Conservation (phyloP, 331 rosid genomes). For the Acacia pycnantha region DNA sequence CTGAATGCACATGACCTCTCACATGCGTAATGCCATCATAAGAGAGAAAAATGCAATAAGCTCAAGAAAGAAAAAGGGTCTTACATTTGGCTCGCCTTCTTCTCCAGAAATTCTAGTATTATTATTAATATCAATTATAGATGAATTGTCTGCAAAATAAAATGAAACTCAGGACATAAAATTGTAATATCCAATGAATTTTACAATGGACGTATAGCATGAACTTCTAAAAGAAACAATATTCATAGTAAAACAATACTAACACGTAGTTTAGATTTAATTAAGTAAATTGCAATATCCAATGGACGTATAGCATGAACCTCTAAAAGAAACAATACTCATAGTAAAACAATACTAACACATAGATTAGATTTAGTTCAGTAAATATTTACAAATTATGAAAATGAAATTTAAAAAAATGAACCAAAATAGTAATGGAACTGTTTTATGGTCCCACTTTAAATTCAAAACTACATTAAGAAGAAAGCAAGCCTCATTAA, state of each 20-base stretch:
- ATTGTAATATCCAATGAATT: neutral
- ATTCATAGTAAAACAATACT: neutral
- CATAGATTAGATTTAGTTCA: neutral
- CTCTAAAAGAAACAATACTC: neutral
- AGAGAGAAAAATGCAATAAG: neutral
- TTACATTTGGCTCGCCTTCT: constrained; percentile 65
- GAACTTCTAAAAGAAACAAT: neutral
- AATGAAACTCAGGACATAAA: constrained; percentile 25
- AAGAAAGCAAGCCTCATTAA: neutral
- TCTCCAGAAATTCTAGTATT: constrained; percentile 29
- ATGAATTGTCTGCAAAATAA: constrained; percentile 44
- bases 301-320: neutral
- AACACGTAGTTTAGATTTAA: neutral
- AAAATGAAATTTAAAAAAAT: neutral
- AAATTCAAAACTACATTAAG: neutral
- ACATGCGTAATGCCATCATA: neutral
- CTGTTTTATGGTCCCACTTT: neutral
- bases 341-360: neutral
- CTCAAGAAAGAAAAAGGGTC: constrained; percentile 26
- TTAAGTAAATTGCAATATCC: too few species aligned
- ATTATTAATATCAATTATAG: constrained; percentile 13
- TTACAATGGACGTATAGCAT: neutral
- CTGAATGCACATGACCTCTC: neutral
- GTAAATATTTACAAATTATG: neutral
- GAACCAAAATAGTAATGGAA: neutral